Conservation (phyloP, 2,329 filamentous ascomycete species). For the Nemania sp. region DNA sequence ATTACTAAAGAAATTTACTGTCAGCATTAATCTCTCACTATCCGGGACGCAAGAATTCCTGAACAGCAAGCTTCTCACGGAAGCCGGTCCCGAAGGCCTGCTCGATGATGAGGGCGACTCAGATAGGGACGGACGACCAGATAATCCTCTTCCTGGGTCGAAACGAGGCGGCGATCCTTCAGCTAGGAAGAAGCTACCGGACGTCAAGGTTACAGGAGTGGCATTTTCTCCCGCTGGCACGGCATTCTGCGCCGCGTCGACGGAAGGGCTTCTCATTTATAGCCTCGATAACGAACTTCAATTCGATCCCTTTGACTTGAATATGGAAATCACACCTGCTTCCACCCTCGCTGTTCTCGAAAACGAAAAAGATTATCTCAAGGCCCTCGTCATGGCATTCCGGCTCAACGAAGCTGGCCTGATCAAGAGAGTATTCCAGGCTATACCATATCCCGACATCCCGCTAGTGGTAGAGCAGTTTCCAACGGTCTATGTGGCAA, state of each 20-base stretch:
- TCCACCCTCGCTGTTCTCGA: conserved; percentile 73
- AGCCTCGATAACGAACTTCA: conserved; percentile 80
- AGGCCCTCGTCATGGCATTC: conserved; percentile 96
- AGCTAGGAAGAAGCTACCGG: conserved; percentile 72
- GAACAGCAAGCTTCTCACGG: conserved; percentile 88
- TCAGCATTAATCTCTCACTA: conserved; percentile 92
- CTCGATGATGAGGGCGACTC: conserved; percentile 86
- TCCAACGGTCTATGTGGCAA: conserved; percentile 82
- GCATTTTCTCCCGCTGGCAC: conserved; percentile 87
- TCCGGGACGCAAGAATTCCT: conserved; percentile 97
- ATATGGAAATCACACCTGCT: conserved; percentile 88
- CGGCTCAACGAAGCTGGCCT: conserved; percentile 85
- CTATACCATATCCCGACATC: conserved; percentile 75
- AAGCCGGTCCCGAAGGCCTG: conserved; percentile 82
- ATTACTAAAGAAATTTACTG: conserved; percentile 90
- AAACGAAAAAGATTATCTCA: conserved; percentile 77
- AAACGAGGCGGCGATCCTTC: conserved; percentile 84
- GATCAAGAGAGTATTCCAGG: conserved; percentile 83
- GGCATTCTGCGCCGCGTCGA: conserved; percentile 91
- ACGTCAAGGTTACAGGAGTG: conserved; percentile 82
- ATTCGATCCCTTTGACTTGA: conserved; percentile 96
- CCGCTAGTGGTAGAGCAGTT: conserved; percentile 75
- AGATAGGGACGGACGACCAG: conserved; percentile 82
- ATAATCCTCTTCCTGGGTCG: conserved; percentile 79
- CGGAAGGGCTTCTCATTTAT: conserved; percentile 92